These are phyloP conservation scores for Coccomyxa subellipsoidea DNA, from an alignment of 163 green algal species.

Conservation along the genomic window DNA sequence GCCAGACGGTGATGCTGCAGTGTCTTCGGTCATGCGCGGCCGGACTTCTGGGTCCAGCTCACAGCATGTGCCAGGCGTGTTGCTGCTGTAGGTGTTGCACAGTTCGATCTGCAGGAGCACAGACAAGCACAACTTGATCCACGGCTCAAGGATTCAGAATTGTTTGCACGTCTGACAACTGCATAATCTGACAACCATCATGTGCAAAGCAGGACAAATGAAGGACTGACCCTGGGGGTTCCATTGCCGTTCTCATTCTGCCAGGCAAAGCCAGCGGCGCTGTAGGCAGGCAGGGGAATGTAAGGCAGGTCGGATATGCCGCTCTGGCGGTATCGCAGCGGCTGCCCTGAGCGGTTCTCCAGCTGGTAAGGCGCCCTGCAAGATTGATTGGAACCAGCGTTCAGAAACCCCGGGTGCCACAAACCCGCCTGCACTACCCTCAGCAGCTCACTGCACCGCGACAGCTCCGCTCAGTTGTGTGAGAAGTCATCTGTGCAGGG, in stretches of 20 bases:
- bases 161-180: too few relatives aligned
- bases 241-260: conserved; percentile 16
- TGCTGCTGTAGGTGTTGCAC: conserved; percentile 5
- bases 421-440: too few relatives aligned
- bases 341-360: conserved; percentile 42
- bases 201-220: background rate
- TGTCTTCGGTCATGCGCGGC: background rate
- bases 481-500: background rate
- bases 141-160: too few relatives aligned
- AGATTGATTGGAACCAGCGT: too few relatives aligned
- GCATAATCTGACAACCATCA: too few relatives aligned
- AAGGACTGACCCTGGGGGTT: background rate
- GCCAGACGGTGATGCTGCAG: background rate
- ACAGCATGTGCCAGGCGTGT: background rate
- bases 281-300: conserved; percentile 38
- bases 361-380: conserved; percentile 41
- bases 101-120: conserved; percentile 26
- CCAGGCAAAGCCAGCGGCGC: conserved; percentile 41
- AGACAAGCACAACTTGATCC: too few relatives aligned
- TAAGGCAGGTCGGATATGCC: conserved; percentile 24
- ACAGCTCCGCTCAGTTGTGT: background rate
- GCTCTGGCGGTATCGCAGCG: conserved; percentile 45
- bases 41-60: conserved; percentile 14
- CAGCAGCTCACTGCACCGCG: too few relatives aligned
- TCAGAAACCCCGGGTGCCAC: too few relatives aligned